phyloP scores from a whole-genome alignment of 352 stramenopile species.

The Pelagophyceae sp. region DNA sequence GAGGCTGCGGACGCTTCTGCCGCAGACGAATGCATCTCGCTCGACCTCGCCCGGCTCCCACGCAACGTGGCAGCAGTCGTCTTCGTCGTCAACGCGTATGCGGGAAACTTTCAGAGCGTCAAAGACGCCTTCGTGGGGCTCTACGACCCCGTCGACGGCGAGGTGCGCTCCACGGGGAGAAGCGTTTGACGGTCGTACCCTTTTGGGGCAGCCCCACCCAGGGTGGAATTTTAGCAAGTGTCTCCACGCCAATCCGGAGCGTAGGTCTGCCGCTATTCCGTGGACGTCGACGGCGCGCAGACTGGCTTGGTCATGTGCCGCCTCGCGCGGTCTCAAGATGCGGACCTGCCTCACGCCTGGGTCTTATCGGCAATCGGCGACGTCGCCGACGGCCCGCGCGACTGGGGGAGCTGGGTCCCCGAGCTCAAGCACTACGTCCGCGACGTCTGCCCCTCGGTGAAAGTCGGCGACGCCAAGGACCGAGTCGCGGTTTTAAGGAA shows the following conservation, averaged over 20 bases:
- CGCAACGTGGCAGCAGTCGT: not conserved
- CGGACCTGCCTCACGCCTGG: too few species aligned
- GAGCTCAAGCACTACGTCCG: not conserved
- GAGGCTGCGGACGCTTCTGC: not conserved
- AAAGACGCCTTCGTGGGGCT: not conserved
- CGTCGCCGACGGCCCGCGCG: not conserved
- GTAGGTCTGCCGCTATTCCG: not conserved
- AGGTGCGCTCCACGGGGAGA: too few species aligned
- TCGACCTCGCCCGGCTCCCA: not conserved
- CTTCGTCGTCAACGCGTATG: slow-evolving; percentile 2
- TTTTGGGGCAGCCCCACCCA: too few species aligned
- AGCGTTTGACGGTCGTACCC: too few species aligned
- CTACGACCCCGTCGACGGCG: slow-evolving; percentile 3
- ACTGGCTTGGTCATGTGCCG: slow-evolving; percentile 1
- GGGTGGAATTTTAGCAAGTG: too few species aligned
- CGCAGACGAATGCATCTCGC: not conserved
- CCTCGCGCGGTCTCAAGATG: not conserved
- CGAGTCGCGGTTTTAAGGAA: not conserved
- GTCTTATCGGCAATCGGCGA: not conserved
- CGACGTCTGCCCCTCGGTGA: not conserved
- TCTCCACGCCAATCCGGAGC: too few species aligned
- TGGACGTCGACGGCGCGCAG: not conserved
- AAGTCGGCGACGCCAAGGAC: not conserved
- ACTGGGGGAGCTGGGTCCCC: not conserved
- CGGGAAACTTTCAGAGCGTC: not conserved